These are phyloP conservation scores for Mollisia scopiformis DNA, from an alignment of 2,329 filamentous ascomycete species.

Conservation along the genomic window DNA sequence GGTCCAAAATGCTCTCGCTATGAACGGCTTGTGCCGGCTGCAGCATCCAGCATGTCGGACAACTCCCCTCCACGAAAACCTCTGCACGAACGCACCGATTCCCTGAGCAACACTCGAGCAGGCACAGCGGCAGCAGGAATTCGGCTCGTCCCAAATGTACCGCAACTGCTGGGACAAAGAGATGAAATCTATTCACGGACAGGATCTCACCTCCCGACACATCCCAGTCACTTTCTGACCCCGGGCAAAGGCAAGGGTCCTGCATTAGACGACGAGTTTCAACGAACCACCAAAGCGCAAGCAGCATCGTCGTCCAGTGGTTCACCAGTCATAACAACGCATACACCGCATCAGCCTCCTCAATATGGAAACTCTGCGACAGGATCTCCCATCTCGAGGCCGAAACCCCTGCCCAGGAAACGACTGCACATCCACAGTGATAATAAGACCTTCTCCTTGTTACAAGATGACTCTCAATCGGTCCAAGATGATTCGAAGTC, in stretches of 20 bases:
- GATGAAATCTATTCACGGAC: slow-evolving; percentile 36
- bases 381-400: slow-evolving; percentile 29
- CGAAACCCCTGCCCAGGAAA: slow-evolving; percentile 31
- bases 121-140: slow-evolving; percentile 21
- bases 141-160: slow-evolving; percentile 25
- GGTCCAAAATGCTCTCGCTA: slow-evolving; percentile 14
- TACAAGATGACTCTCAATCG: slow-evolving; percentile 28
- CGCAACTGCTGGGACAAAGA: slow-evolving; percentile 20
- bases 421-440: slow-evolving; percentile 35
- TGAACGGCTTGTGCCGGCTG: background rate
- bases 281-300: slow-evolving; percentile 27
- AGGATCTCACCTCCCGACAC: slow-evolving; percentile 36
- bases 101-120: slow-evolving; percentile 25
- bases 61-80: slow-evolving; percentile 24
- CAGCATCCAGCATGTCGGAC: slow-evolving; percentile 18
- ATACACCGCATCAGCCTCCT: slow-evolving; percentile 27
- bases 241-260: slow-evolving; percentile 20
- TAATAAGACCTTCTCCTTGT: slow-evolving; percentile 37
- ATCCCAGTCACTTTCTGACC: slow-evolving; percentile 35
- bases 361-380: slow-evolving; percentile 30
- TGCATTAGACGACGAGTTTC: slow-evolving; percentile 32
- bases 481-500: slow-evolving; percentile 25
- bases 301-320: slow-evolving; percentile 23
- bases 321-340: slow-evolving; percentile 29
- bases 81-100: slow-evolving; percentile 31